Conservation (phyloP, 1,284 basidiomycete species). For the Retiboletus flavoniger region DNA sequence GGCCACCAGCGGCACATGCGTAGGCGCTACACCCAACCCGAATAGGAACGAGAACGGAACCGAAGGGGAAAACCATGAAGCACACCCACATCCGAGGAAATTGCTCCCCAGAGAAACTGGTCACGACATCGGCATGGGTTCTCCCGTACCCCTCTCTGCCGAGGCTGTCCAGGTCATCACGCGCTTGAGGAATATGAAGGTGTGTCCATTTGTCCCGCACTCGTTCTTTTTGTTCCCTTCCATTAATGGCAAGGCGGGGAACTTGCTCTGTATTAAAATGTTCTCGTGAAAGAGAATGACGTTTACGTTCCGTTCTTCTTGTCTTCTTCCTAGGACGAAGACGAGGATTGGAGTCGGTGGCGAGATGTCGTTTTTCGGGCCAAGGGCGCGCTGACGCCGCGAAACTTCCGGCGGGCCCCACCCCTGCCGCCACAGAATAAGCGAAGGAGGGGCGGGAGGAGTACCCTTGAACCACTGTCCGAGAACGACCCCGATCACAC, state of each 20-base stretch:
- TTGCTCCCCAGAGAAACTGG: slow-evolving; percentile 78
- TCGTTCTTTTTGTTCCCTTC: background rate
- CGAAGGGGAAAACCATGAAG: slow-evolving; percentile 14
- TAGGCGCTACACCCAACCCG: slow-evolving; percentile 24
- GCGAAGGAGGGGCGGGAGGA: slow-evolving; percentile 51
- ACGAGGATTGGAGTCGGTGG: slow-evolving; percentile 91
- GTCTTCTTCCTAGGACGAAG: slow-evolving; percentile 64
- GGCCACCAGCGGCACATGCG: slow-evolving; percentile 16
- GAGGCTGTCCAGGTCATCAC: slow-evolving; percentile 86
- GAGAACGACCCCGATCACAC: background rate
- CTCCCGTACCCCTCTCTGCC: slow-evolving; percentile 80
- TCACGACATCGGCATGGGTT: slow-evolving; percentile 85
- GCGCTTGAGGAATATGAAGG: slow-evolving; percentile 83
- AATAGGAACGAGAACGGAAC: background rate
- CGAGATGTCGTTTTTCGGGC: slow-evolving; percentile 79
- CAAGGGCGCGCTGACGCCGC: slow-evolving; percentile 59
- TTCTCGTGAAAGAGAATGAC: background rate
- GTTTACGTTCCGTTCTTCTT: slow-evolving; percentile 11
- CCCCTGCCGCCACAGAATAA: slow-evolving; percentile 58
- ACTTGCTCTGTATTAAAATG: background rate
- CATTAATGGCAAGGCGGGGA: background rate
- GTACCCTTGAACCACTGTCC: slow-evolving; percentile 27
- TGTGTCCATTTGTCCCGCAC: slow-evolving; percentile 28
- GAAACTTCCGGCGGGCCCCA: slow-evolving; percentile 42
- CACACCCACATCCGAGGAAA: slow-evolving; percentile 36